These are phyloP conservation scores for Teunomyces panamensis DNA, from an alignment of 805 yeast species.

Conservation along the genomic window DNA sequence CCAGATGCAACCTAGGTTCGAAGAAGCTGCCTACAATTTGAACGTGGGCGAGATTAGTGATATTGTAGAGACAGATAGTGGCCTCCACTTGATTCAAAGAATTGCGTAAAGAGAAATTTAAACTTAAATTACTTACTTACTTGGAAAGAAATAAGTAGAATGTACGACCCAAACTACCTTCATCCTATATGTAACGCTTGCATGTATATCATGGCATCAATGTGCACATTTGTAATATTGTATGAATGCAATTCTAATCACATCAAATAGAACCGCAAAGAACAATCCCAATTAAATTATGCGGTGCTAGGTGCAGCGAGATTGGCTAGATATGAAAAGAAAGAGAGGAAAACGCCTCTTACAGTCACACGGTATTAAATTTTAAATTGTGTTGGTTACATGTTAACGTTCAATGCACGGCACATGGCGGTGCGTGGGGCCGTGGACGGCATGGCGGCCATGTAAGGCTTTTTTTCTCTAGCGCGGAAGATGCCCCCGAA, in stretches of 20 bases:
- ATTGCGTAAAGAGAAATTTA: constrained; percentile 48
- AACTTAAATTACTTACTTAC: too few relatives aligned
- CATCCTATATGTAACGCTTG: not conserved
- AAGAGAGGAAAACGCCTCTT: not conserved
- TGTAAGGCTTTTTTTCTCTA: not conserved
- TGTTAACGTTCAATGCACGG: not conserved
- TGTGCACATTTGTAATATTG: too few relatives aligned
- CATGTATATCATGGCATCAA: too few relatives aligned
- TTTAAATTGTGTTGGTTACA: not conserved
- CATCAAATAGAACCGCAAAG: too few relatives aligned
- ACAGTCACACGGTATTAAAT: not conserved
- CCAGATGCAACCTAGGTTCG: constrained; percentile 94
- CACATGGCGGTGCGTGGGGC: not conserved
- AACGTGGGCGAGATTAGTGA: constrained; percentile 81
- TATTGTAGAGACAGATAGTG: constrained; percentile 85
- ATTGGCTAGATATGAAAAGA: not conserved
- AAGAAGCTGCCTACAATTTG: constrained; percentile 77
- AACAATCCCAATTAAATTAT: too few relatives aligned
- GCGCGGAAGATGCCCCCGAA: not conserved
- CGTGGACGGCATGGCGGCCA: not conserved
- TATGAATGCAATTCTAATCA: too few relatives aligned
- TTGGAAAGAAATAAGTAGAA: not conserved
- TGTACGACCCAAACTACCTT: not conserved
- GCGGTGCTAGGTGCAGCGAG: too few relatives aligned
- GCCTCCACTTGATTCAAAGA: constrained; percentile 84